These are phyloP conservation scores for Phlebiopsis gigantea DNA, from an alignment of 768 basidiomycete species.

Conservation along the genomic window DNA sequence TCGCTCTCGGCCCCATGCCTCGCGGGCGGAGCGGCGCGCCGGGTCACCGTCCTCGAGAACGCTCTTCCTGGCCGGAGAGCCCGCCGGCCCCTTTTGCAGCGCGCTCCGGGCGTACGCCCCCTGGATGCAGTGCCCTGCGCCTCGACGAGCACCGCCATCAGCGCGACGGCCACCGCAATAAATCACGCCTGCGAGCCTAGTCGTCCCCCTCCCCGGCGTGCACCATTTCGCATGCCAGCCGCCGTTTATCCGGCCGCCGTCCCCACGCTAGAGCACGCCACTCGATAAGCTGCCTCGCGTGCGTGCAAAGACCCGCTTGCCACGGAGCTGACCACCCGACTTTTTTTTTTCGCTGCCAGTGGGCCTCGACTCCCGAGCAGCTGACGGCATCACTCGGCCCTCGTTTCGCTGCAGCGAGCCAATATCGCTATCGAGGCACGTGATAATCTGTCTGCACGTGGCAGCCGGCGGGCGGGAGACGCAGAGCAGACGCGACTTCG, in stretches of 20 bases:
- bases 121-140: neutral
- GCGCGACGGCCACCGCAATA: neutral
- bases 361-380: no score
- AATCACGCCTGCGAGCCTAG: neutral
- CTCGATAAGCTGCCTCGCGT: no score
- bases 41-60: neutral
- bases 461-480: no score
- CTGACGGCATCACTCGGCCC: neutral
- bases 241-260: no score
- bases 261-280: no score
- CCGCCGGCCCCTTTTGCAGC: conserved; percentile 2
- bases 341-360: neutral
- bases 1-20: neutral
- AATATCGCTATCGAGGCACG: no score
- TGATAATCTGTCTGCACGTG: no score
- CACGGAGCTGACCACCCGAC: neutral
- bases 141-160: neutral
- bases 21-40: neutral
- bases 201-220: neutral
- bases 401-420: neutral
- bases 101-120: neutral
- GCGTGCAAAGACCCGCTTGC: neutral
- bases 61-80: neutral
- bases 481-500: no score
- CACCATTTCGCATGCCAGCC: neutral